Evolutionary conservation across 2,329 filamentous ascomycete species (phyloP).

Genomic region (Neonectria neomacrospora): DNA sequence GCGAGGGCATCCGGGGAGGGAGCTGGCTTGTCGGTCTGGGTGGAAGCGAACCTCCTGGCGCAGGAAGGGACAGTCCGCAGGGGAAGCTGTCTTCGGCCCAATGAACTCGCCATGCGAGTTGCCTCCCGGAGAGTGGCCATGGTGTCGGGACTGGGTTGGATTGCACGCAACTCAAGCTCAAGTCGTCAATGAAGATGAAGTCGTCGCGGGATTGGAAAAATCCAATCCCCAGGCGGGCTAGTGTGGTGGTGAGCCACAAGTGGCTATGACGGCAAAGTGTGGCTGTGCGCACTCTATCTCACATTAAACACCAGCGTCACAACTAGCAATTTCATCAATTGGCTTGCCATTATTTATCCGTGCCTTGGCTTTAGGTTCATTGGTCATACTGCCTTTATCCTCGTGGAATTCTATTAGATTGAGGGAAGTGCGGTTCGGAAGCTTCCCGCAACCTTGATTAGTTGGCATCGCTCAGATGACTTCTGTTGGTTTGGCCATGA

Average conservation of each 20-base stretch:
- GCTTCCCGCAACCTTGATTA: constrained; percentile 13
- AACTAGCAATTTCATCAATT: neutral
- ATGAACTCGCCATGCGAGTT: constrained; percentile 49
- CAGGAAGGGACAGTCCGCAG: constrained; percentile 40
- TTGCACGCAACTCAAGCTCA: constrained; percentile 31
- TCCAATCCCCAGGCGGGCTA: constrained; percentile 43
- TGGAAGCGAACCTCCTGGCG: constrained; percentile 59
- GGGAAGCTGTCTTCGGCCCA: constrained; percentile 46
- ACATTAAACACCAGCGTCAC: neutral
- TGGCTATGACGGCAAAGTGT: constrained; percentile 14
- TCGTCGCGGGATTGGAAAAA: constrained; percentile 48
- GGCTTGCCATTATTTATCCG: neutral
- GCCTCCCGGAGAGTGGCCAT: constrained; percentile 58
- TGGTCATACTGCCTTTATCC: neutral
- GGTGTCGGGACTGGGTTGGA: constrained; percentile 30
- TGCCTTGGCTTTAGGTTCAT: constrained; percentile 10
- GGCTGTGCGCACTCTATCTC: constrained; percentile 4
- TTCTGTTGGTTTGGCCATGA: neutral
- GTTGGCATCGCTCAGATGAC: neutral
- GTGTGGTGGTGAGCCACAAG: constrained; percentile 37
- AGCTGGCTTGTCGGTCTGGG: constrained; percentile 51
- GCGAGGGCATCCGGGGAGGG: constrained; percentile 48
- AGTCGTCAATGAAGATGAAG: constrained; percentile 39
- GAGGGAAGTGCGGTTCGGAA: constrained; percentile 14
- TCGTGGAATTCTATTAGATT: constrained; percentile 4